A percentile compares a stretch with the other conserved stretches of the same genome.
These are phyloP conservation scores for Lasiosphaeriaceae sp. DNA, from an alignment of 495 filamentous ascomycete species.

Conservation along the genomic window DNA sequence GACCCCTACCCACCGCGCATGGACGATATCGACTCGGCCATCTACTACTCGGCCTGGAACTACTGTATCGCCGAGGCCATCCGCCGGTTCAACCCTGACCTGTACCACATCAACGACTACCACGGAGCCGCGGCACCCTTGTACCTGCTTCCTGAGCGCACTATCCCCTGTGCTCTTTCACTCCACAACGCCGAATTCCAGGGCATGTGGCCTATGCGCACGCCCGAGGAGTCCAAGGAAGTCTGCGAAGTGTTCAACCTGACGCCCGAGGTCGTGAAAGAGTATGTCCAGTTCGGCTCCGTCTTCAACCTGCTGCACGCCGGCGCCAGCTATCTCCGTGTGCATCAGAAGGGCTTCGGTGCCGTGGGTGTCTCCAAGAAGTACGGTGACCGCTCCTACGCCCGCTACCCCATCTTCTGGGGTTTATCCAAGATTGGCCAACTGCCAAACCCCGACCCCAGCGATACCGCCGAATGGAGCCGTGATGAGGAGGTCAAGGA, in stretches of 20 bases:
- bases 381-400: constrained; percentile 69
- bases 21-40: constrained; percentile 66
- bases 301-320: constrained; percentile 72
- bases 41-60: constrained; percentile 71
- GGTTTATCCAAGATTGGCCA: constrained; percentile 65
- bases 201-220: constrained; percentile 53
- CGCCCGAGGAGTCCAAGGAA: constrained; percentile 49
- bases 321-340: constrained; percentile 64
- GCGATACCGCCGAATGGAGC: constrained; percentile 65
- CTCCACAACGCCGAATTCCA: constrained; percentile 62
- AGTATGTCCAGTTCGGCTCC: constrained; percentile 63
- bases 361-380: constrained; percentile 71
- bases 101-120: constrained; percentile 78
- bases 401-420: constrained; percentile 75
- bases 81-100: constrained; percentile 54
- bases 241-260: constrained; percentile 68
- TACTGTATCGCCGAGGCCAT: constrained; percentile 61
- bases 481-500: constrained; percentile 39
- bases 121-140: constrained; percentile 67
- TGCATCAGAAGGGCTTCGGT: constrained; percentile 70
- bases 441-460: constrained; percentile 70
- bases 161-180: constrained; percentile 51
- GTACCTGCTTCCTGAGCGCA: constrained; percentile 55
- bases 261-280: constrained; percentile 38
- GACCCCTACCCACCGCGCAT: constrained; percentile 67